A percentile compares a stretch with the other conserved stretches of the same genome.
Evolutionary conservation across 441 rosid genomes (phyloP).

Genomic region (Cnidoscolus chayamansa): DNA sequence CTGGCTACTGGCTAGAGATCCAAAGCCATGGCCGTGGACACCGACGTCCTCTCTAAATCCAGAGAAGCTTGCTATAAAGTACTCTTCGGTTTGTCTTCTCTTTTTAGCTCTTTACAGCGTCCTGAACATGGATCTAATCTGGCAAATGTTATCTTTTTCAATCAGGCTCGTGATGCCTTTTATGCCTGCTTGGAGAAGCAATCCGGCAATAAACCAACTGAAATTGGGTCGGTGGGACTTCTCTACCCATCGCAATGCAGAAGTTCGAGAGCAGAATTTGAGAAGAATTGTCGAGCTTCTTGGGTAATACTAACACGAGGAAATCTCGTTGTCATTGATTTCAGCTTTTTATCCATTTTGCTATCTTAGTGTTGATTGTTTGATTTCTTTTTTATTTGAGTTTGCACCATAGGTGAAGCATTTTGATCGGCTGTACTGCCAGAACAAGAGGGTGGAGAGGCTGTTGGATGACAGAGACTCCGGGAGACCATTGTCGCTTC

Average conservation of each 20-base stretch:
- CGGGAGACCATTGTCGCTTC: conserved; percentile 68
- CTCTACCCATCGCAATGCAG: conserved; percentile 68
- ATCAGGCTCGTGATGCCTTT: conserved; percentile 67
- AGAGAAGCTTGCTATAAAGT: conserved; percentile 68
- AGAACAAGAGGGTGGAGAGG: conserved; percentile 58
- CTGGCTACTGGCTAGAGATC: too few species aligned
- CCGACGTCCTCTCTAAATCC: conserved; percentile 54
- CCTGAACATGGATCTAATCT: neutral
- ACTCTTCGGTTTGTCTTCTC: neutral
- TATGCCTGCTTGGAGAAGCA: conserved; percentile 65
- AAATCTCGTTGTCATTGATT: neutral
- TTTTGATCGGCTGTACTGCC: conserved; percentile 64
- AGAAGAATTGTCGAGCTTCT: conserved; percentile 57
- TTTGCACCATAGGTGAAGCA: conserved; percentile 53
- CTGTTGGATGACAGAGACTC: conserved; percentile 57
- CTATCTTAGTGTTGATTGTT: neutral
- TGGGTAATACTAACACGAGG: conserved; percentile 43
- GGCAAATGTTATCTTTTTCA: neutral
- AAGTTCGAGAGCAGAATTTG: conserved; percentile 43
- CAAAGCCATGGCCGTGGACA: conserved; percentile 28
- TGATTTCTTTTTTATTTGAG: neutral
- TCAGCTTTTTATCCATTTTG: neutral
- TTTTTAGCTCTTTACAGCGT: neutral
- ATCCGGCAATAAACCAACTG: conserved; percentile 60
- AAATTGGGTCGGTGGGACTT: conserved; percentile 68